phyloP scores from a whole-genome alignment of 75 land plant species.

The Sequoiadendron giganteum region DNA sequence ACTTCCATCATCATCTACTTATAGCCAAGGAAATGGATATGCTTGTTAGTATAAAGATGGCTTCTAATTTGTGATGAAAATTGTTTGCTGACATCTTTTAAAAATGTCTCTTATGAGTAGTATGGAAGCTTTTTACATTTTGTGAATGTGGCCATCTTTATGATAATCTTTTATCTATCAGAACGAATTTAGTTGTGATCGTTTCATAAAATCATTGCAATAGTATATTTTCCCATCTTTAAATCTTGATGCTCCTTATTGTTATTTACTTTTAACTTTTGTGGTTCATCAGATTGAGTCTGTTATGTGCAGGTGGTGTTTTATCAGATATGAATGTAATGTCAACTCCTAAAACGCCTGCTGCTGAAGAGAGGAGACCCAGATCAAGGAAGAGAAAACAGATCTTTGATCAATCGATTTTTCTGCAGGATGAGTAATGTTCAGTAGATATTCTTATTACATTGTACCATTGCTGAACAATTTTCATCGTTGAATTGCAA shows the following conservation, averaged over 20 bases:
- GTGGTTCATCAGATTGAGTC: background rate
- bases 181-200: background rate
- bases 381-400: constrained; percentile 35
- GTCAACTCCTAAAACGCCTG: constrained; percentile 31
- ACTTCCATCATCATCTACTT: background rate
- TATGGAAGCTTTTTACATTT: background rate
- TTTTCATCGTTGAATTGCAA: background rate
- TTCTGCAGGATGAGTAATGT: constrained; percentile 25
- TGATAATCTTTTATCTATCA: background rate
- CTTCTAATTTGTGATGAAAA: background rate
- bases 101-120: background rate
- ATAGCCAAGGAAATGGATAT: background rate
- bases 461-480: background rate
- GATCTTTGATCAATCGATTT: constrained; percentile 15
- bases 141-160: background rate
- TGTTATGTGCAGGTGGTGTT: constrained; percentile 22
- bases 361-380: constrained; percentile 22
- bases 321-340: constrained; percentile 27
- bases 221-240: too few species aligned
- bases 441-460: background rate
- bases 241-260: too few species aligned
- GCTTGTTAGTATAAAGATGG: background rate
- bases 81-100: background rate
- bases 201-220: background rate
- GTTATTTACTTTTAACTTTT: too few species aligned